Percentiles rank a stretch among this genome's conserved stretches.
phyloP scores from a whole-genome alignment of 345 rosid species.

The Eucalyptus tenuipes region DNA sequence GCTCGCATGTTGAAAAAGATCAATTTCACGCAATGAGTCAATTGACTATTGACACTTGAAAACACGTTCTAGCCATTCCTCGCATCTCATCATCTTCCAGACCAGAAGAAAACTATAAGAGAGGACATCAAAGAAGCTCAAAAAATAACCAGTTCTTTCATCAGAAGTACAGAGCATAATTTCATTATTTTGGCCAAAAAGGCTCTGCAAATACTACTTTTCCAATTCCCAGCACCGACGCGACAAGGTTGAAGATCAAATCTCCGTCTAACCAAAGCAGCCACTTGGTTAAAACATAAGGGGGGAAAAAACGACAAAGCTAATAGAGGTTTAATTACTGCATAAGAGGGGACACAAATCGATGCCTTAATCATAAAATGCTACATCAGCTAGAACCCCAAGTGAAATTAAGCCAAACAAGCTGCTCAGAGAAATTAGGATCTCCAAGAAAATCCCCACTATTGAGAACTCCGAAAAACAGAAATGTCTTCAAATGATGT shows the following conservation, averaged over 20 bases:
- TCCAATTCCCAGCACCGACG: background rate
- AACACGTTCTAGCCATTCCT: background rate
- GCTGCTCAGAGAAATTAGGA: background rate
- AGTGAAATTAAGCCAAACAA: background rate
- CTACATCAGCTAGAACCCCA: background rate
- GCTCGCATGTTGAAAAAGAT: background rate
- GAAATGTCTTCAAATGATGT: background rate
- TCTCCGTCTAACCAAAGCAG: background rate
- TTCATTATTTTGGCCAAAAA: background rate
- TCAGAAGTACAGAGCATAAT: background rate
- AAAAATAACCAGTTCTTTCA: background rate
- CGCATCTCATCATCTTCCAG: background rate
- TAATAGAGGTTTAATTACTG: background rate
- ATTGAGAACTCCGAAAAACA: background rate
- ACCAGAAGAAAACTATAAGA: background rate
- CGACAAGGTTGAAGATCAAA: background rate
- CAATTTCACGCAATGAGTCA: background rate
- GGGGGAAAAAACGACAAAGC: background rate
- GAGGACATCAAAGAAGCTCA: background rate
- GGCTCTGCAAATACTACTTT: background rate
- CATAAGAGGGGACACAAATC: background rate
- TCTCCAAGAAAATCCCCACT: background rate
- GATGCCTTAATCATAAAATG: background rate
- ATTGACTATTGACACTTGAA: background rate
- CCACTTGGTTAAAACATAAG: background rate